A percentile compares a stretch with the other conserved stretches of the same genome.
These are phyloP conservation scores for Berkeleyomyces basicola DNA, from an alignment of 2,329 filamentous ascomycete species.

Conservation along the genomic window DNA sequence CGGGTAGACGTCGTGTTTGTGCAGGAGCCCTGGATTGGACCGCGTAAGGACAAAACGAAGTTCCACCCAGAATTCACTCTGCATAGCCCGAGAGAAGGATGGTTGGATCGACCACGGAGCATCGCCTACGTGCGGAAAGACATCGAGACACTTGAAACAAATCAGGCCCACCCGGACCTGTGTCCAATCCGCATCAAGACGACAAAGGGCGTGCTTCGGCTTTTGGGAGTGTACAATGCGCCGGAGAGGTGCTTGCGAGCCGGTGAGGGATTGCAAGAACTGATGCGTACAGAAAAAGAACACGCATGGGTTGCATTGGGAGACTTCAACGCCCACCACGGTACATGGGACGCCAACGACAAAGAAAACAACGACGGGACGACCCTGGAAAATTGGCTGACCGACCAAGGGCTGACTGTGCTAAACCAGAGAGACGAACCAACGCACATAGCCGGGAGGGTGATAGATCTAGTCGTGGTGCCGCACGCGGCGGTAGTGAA, in stretches of 20 bases:
- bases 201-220: not conserved
- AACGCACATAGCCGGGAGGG: not conserved
- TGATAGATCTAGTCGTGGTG: not conserved
- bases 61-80: not conserved
- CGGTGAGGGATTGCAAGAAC: not conserved
- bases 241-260: not conserved
- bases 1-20: not conserved
- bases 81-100: not conserved
- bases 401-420: not conserved
- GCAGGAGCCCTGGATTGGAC: not conserved
- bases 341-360: not conserved
- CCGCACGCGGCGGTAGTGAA: not conserved
- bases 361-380: not conserved
- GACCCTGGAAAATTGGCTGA: not conserved
- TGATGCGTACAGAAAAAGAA: not conserved
- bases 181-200: not conserved
- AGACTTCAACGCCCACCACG: not conserved
- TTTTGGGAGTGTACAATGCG: not conserved
- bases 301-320: not conserved
- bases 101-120: not conserved
- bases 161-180: not conserved
- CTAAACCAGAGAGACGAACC: not conserved
- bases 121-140: not conserved
- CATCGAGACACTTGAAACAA: not conserved
- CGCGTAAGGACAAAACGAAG: not conserved